Base-by-base conservation (phyloP, 2,329 filamentous ascomycete species). In the Taxawa tesnikishii region DNA sequence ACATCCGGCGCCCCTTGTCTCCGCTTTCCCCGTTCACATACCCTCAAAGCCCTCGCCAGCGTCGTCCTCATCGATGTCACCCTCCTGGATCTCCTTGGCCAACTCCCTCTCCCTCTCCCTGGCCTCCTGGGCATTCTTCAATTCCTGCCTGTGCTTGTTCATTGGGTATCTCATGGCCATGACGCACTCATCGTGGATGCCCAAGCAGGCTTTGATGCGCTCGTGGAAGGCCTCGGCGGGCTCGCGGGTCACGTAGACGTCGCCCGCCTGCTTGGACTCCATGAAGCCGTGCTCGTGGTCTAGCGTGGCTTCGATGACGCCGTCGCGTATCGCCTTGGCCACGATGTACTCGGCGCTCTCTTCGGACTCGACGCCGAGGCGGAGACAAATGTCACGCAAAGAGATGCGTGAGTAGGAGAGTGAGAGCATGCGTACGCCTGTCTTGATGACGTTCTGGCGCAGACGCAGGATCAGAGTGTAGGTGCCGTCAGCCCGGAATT, bases 91-190 rank as follows among this genome's bases (percentile, higher is more conserved):
- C 67, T 98, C 90, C 70, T 96, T 96, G 41, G 87, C 90, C 68
- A 98, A 75, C 62, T 98, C 90, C 12, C 90, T 74, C 67, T 98
- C 90, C 13, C 90, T 73, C 58, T 98, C 90, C 31, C 90, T 74
- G n/a, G 90, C 90, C 61, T 98, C 92, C 59, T 96, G 88, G 0
- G 90, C 90, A 49, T 93, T 96, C 73, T 94, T 96, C 34, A 98
- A 71, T 61, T 98, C 90, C 34, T 96, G 69, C 12, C 90, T 76
- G 61, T 98, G 90, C 60, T 96, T 90, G 65, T 98, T 94, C 88
- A 96, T 96, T 3, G 90, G 90, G 62, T 96, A 98, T 34, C 90
- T 77, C 90, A 98, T 98, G 15, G 90, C 88, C 82, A 94, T 96
- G 50, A 98, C 87, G 53, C 88, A 96, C 65, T 98, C 90, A 49